Evolutionary conservation across 2,329 filamentous ascomycete genomes (phyloP).

Genomic region (Dendryphion nanum): DNA sequence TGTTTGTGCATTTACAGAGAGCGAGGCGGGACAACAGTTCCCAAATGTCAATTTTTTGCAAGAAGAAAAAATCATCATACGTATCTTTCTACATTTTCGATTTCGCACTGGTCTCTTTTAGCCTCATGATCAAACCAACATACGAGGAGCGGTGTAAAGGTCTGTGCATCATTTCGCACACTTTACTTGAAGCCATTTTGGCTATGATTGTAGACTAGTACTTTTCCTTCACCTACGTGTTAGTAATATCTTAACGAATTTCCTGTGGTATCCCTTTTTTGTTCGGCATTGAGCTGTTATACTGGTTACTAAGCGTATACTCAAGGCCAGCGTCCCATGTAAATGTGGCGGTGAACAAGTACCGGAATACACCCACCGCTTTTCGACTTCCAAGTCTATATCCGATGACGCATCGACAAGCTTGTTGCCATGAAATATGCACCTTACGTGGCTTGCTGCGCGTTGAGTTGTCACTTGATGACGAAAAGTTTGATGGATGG

Average conservation of each 20-base stretch:
- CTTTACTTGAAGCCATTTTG: slow-evolving; percentile 12
- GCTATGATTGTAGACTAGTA: slow-evolving; percentile 14
- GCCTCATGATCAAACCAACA: too few species aligned
- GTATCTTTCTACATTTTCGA: slow-evolving; percentile 8
- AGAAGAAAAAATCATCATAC: slow-evolving; percentile 9
- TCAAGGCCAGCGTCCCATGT: slow-evolving; percentile 21
- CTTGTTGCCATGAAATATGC: slow-evolving; percentile 4
- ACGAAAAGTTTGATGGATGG: not conserved
- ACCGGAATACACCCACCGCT: slow-evolving; percentile 12
- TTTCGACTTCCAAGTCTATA: slow-evolving; percentile 19
- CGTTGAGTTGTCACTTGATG: slow-evolving; percentile 9
- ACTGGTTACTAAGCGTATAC: too few species aligned
- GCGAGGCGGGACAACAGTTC: slow-evolving; percentile 5
- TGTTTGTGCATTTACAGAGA: slow-evolving; percentile 23
- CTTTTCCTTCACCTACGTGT: not conserved
- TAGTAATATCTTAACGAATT: too few species aligned
- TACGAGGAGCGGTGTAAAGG: too few species aligned
- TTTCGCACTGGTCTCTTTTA: too few species aligned
- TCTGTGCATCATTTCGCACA: too few species aligned
- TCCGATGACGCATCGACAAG: slow-evolving; percentile 23
- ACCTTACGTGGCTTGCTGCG: slow-evolving; percentile 11
- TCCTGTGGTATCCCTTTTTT: too few species aligned
- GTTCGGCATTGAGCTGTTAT: too few species aligned
- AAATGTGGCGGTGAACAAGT: slow-evolving; percentile 26
- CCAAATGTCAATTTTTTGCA: slow-evolving; percentile 5